These are phyloP conservation scores for Coemansia sp. DNA, from an alignment of 192 early-diverging fungal species.

Conservation along the genomic window DNA sequence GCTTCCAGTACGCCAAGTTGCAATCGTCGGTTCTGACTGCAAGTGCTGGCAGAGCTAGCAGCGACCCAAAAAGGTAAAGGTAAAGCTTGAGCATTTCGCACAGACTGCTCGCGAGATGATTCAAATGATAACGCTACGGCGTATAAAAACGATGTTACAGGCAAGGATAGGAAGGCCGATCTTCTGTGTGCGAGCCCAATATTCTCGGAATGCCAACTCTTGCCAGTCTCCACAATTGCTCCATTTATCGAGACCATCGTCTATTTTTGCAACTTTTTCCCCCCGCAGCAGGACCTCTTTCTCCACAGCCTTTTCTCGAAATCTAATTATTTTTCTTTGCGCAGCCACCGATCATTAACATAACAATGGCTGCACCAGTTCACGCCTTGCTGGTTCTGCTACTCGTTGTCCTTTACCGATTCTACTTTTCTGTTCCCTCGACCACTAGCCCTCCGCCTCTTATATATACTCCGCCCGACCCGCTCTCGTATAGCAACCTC, in stretches of 20 bases:
- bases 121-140: too few species aligned
- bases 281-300: too few species aligned
- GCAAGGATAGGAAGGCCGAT: too few species aligned
- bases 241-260: too few species aligned
- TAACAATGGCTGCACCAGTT: not conserved
- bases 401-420: not conserved
- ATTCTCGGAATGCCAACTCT: too few species aligned
- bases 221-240: too few species aligned
- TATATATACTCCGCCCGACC: not conserved
- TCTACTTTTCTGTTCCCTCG: not conserved
- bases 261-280: too few species aligned
- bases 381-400: not conserved
- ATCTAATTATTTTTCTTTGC: constrained; percentile 1
- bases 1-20: constrained; percentile 44
- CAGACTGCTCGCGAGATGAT: not conserved
- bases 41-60: not conserved
- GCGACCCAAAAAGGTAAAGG: not conserved
- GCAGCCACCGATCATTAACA: not conserved
- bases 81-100: not conserved
- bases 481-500: not conserved
- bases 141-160: too few species aligned
- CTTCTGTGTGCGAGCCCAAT: too few species aligned
- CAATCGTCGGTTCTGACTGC: constrained; percentile 26
- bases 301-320: too few species aligned
- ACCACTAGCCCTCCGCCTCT: not conserved